phyloP scores from a whole-genome alignment of 139 green algal genomes.

The Chlamydomonas schloesseri region DNA sequence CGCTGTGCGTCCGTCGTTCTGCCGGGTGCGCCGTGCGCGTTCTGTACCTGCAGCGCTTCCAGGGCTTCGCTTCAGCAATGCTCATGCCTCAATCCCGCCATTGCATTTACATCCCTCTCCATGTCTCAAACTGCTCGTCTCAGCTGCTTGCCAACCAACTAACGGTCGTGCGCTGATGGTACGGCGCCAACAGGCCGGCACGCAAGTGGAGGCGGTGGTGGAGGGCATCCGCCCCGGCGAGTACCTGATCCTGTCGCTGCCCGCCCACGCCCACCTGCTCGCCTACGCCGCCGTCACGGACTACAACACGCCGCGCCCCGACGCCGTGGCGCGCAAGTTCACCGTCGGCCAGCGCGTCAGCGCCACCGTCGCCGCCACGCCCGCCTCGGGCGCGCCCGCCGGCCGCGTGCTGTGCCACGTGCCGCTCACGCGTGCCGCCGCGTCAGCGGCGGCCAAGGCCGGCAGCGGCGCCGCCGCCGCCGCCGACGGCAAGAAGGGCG shows the following conservation, averaged over 20 bases:
- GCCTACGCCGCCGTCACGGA: slow-evolving; percentile 75
- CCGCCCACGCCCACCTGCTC: slow-evolving; percentile 54
- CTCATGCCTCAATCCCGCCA: too few relatives aligned
- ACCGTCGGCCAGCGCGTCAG: slow-evolving; percentile 33
- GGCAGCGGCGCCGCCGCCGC: neutral
- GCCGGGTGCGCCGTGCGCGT: too few relatives aligned
- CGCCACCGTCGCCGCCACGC: slow-evolving; percentile 48
- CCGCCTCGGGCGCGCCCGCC: slow-evolving; percentile 25
- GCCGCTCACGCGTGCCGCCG: slow-evolving; percentile 20
- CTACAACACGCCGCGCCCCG: slow-evolving; percentile 73
- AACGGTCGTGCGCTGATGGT: too few relatives aligned
- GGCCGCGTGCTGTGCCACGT: slow-evolving; percentile 56
- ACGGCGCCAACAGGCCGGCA: neutral
- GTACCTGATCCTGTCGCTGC: slow-evolving; percentile 71
- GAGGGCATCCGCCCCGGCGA: slow-evolving; percentile 47
- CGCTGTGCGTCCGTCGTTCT: too few relatives aligned
- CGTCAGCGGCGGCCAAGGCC: neutral
- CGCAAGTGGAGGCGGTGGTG: slow-evolving; percentile 59
- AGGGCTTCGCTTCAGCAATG: too few relatives aligned
- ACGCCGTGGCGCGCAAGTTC: slow-evolving; percentile 24
- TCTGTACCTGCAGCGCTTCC: too few relatives aligned
- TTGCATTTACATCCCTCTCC: too few relatives aligned
- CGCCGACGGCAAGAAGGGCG: neutral
- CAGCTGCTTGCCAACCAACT: too few relatives aligned
- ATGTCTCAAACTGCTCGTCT: too few relatives aligned